Conservation (phyloP, 2,329 filamentous ascomycete genomes). For the Chalara sp. region DNA sequence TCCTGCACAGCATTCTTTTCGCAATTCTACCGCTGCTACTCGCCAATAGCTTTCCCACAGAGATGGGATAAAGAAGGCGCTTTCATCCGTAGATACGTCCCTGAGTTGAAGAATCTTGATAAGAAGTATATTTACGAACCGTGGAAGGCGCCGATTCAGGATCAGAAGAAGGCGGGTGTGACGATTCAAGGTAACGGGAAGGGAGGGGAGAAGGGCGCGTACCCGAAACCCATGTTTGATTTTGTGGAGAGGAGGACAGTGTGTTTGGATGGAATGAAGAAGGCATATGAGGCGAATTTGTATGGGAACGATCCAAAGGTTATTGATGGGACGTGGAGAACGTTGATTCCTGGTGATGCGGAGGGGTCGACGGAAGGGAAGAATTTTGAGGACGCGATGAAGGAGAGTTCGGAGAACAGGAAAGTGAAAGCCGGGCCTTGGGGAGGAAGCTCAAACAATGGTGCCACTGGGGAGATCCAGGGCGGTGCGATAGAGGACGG, state of each 20-base stretch:
- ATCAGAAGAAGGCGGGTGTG: conserved; percentile 64
- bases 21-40: conserved; percentile 66
- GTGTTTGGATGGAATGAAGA: conserved; percentile 64
- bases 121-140: conserved; percentile 74
- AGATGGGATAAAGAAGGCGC: conserved; percentile 67
- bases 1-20: conserved; percentile 69
- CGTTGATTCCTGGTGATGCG: conserved; percentile 35
- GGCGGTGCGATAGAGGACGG: conserved; percentile 10
- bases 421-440: conserved; percentile 4
- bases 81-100: conserved; percentile 59
- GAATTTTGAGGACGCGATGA: conserved; percentile 11
- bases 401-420: conserved; percentile 1
- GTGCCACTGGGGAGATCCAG: conserved; percentile 11
- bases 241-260: conserved; percentile 54
- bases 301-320: conserved; percentile 58
- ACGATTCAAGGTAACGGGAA: conserved; percentile 49
- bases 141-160: conserved; percentile 62
- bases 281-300: conserved; percentile 58
- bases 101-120: conserved; percentile 55
- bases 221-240: conserved; percentile 75
- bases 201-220: conserved; percentile 40
- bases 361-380: conserved; percentile 20
- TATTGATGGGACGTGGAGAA: conserved; percentile 50
- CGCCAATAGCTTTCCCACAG: conserved; percentile 63
- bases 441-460: conserved; percentile 5